A percentile compares a stretch with the other conserved stretches of the same genome.
These are phyloP conservation scores for Achaetomium macrosporum DNA, from an alignment of 2,329 filamentous ascomycete genomes.

Conservation along the genomic window DNA sequence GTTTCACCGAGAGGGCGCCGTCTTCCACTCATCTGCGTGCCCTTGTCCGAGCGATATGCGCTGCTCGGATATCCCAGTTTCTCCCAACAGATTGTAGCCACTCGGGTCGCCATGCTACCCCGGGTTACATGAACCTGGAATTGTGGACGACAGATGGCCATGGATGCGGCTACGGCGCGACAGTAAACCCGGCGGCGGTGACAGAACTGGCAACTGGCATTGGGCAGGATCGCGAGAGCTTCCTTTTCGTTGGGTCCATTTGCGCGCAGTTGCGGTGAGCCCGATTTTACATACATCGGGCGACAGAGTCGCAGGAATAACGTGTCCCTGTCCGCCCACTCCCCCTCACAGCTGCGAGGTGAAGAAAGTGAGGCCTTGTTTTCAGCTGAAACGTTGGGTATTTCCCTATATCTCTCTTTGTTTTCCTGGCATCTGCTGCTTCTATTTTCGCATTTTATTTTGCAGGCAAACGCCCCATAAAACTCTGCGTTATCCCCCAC, in stretches of 20 bases:
- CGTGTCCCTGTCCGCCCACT: constrained; percentile 9
- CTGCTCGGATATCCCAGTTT: constrained; percentile 1
- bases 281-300: not conserved
- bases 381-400: too few species aligned
- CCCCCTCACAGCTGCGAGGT: constrained; percentile 2
- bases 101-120: not conserved
- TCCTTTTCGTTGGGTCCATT: constrained; percentile 10
- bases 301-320: too few species aligned
- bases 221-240: constrained; percentile 10
- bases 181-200: not conserved
- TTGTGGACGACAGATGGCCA: not conserved
- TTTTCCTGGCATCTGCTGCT: not conserved
- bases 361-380: not conserved
- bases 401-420: too few species aligned
- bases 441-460: not conserved
- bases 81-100: not conserved
- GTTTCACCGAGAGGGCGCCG: not conserved
- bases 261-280: constrained; percentile 10
- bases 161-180: not conserved
- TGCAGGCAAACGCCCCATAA: too few species aligned
- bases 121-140: constrained; percentile 5
- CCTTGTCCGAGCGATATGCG: not conserved
- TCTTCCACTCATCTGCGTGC: constrained; percentile 1
- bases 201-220: constrained; percentile 2
- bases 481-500: too few species aligned